Percentiles rank a stretch among this genome's conserved stretches.
Conservation (phyloP, 2,329 filamentous ascomycete genomes). For the Trichothecium sympodiale region DNA sequence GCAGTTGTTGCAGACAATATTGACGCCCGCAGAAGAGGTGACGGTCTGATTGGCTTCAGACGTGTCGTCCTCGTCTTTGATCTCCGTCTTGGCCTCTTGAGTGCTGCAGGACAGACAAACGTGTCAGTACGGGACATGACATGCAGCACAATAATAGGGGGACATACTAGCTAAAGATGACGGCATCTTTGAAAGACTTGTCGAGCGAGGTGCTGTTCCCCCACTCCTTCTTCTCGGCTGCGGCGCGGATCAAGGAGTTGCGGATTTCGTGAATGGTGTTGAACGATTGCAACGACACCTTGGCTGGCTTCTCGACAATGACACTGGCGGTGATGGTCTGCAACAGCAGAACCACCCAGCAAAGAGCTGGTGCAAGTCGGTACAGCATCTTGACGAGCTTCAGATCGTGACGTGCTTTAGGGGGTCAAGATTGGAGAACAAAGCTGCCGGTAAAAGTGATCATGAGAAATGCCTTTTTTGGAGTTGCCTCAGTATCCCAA, state of each 20-base stretch:
- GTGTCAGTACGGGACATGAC: not conserved
- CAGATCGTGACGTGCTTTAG: too few species aligned
- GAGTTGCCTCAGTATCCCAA: too few species aligned
- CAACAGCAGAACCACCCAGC: too few species aligned
- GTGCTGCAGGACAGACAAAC: not conserved
- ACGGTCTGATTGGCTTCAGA: too few species aligned
- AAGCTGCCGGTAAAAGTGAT: too few species aligned
- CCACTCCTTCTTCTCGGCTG: not conserved
- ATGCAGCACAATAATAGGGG: slow-evolving; percentile 10
- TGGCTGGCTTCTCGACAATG: too few species aligned
- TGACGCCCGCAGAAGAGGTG: slow-evolving; percentile 13
- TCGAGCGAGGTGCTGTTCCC: slow-evolving; percentile 21
- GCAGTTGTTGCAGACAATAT: slow-evolving; percentile 35
- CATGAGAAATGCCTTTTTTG: too few species aligned
- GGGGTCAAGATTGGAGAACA: too few species aligned
- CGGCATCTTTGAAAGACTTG: slow-evolving; percentile 26
- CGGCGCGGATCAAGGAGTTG: not conserved
- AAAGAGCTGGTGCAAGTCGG: too few species aligned
- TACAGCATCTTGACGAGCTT: too few species aligned
- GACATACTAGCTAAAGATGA: slow-evolving; percentile 21
- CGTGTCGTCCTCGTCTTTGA: not conserved
- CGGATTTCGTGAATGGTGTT: not conserved
- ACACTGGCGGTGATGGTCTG: too few species aligned
- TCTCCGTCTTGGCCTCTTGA: not conserved
- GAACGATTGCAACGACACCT: not conserved